Percentiles rank a stretch among this genome's conserved stretches.
These are phyloP conservation scores for Barbarea vulgaris DNA, from an alignment of 345 rosid species.

Conservation along the genomic window DNA sequence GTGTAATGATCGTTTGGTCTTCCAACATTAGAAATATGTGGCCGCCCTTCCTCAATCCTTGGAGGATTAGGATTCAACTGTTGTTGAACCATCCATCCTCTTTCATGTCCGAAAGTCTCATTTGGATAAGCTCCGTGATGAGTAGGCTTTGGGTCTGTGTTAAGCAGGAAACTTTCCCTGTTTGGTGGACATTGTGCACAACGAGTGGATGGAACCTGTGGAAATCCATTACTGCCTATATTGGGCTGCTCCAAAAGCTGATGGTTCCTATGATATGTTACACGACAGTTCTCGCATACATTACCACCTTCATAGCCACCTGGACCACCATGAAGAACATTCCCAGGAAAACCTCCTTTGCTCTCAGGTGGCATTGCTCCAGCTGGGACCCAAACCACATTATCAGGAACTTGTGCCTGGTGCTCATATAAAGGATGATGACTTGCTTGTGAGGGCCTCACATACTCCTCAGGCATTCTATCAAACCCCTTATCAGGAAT, in stretches of 20 bases:
- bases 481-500: conserved; percentile 61
- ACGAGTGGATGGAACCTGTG: conserved; percentile 44
- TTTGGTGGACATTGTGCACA: conserved; percentile 62
- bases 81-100: conserved; percentile 75
- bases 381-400: conserved; percentile 70
- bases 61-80: conserved; percentile 58
- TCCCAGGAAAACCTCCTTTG: conserved; percentile 75
- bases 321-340: conserved; percentile 56
- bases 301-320: conserved; percentile 65
- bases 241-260: conserved; percentile 62
- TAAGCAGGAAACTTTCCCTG: conserved; percentile 58
- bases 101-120: conserved; percentile 66
- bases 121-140: conserved; percentile 56
- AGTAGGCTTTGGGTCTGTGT: conserved; percentile 54
- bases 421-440: conserved; percentile 61
- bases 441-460: conserved; percentile 55
- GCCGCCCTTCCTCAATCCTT: conserved; percentile 65
- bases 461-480: conserved; percentile 71
- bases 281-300: conserved; percentile 66
- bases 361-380: conserved; percentile 61
- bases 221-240: conserved; percentile 62
- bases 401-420: conserved; percentile 64
- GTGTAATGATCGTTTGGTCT: conserved; percentile 66
- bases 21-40: conserved; percentile 58
- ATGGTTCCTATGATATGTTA: conserved; percentile 60